Evolutionary conservation across 768 basidiomycete species (phyloP).

Genomic region (Coprinellus aureogranulatus): DNA sequence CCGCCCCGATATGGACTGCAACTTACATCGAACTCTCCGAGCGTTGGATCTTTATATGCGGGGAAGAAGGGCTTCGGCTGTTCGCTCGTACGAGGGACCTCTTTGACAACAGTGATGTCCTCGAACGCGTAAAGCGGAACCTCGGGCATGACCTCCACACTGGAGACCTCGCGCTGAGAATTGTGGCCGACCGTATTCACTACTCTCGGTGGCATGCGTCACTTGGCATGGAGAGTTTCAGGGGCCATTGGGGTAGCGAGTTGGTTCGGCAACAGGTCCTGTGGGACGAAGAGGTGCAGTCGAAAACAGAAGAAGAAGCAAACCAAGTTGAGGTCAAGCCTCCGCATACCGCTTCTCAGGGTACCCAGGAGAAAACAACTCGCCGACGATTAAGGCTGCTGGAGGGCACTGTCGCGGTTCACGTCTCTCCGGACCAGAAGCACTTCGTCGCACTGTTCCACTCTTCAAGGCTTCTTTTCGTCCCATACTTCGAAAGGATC

Average conservation of each 20-base stretch:
- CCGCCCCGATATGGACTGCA: conserved; percentile 31
- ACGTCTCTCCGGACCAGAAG: conserved; percentile 48
- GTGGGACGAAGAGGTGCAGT: conserved; percentile 10
- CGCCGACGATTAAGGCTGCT: conserved; percentile 17
- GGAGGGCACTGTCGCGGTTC: conserved; percentile 52
- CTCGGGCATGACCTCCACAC: neutral
- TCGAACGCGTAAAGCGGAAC: neutral
- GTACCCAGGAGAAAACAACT: too few species aligned
- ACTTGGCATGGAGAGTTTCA: neutral
- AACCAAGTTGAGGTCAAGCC: neutral
- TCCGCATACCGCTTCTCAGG: neutral
- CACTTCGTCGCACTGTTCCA: conserved; percentile 41
- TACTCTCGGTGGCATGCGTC: conserved; percentile 4
- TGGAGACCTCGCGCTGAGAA: neutral
- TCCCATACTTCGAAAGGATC: conserved; percentile 42
- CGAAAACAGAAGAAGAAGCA: conserved; percentile 7
- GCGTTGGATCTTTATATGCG: conserved; percentile 60
- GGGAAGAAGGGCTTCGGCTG: conserved; percentile 44
- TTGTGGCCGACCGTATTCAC: neutral
- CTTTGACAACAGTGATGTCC: neutral
- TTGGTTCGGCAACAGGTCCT: conserved; percentile 8
- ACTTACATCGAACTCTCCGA: conserved; percentile 64
- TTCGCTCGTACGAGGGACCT: conserved; percentile 39
- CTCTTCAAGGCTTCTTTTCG: conserved; percentile 39
- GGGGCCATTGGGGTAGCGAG: conserved; percentile 5